Conservation (phyloP, 2,329 filamentous ascomycete genomes). For the Colletotrichum magnum region DNA sequence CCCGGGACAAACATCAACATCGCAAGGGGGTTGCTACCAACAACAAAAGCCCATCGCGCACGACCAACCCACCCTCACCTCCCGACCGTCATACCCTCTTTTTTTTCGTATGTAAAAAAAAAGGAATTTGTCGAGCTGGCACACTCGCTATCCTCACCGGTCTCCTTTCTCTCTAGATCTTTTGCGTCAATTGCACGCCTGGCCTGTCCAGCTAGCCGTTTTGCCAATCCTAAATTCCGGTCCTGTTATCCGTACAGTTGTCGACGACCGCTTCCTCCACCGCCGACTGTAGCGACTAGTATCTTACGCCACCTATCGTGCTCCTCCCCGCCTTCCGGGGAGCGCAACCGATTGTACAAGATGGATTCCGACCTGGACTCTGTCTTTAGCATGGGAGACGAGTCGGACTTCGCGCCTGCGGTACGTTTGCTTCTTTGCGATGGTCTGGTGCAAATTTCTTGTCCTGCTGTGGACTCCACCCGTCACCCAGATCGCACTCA, state of each 20-base stretch:
- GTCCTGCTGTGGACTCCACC: slow-evolving; percentile 9
- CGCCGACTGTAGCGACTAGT: slow-evolving; percentile 20
- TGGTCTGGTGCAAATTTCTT: slow-evolving; percentile 3
- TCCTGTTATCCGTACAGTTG: neutral
- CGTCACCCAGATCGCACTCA: neutral
- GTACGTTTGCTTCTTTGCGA: slow-evolving; percentile 47
- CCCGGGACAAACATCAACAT: slow-evolving; percentile 41
- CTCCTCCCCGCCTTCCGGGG: slow-evolving; percentile 29
- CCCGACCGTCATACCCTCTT: slow-evolving; percentile 23
- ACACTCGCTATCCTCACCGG: slow-evolving; percentile 29
- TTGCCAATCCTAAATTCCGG: slow-evolving; percentile 16
- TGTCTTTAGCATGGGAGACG: slow-evolving; percentile 55
- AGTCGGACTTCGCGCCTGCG: slow-evolving; percentile 58
- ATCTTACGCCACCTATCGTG: slow-evolving; percentile 21
- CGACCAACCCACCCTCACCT: slow-evolving; percentile 20
- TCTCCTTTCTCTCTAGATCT: slow-evolving; percentile 23
- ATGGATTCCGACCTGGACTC: slow-evolving; percentile 74
- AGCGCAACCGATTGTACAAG: slow-evolving; percentile 44
- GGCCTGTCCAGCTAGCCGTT: slow-evolving; percentile 37
- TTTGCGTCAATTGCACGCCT: slow-evolving; percentile 39
- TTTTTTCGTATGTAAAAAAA: slow-evolving; percentile 34
- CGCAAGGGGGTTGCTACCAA: slow-evolving; percentile 41
- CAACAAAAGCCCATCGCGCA: slow-evolving; percentile 36
- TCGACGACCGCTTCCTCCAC: slow-evolving; percentile 12
- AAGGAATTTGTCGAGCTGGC: slow-evolving; percentile 34